These are phyloP conservation scores for Metarhizium anisopliae DNA, from an alignment of 2,329 filamentous ascomycete genomes.

Conservation along the genomic window DNA sequence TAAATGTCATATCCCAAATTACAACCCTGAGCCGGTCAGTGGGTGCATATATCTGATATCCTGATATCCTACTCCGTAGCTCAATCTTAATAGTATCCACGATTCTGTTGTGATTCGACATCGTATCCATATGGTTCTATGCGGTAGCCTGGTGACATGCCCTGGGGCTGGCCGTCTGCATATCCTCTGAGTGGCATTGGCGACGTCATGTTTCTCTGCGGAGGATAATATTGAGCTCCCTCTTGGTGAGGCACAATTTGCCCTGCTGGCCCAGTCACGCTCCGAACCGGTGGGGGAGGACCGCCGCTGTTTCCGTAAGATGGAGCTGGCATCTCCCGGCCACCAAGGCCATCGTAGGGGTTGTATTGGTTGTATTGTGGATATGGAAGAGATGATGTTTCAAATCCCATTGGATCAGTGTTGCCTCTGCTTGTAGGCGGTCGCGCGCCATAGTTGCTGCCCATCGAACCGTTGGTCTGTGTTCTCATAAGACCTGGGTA, in stretches of 20 bases:
- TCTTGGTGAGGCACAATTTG: conserved; percentile 16
- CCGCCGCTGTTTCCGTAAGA: conserved; percentile 14
- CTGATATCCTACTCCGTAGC: not conserved
- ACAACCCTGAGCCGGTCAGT: not conserved
- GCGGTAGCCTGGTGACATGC: conserved; percentile 14
- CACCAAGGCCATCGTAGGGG: conserved; percentile 11
- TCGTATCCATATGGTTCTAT: conserved; percentile 27
- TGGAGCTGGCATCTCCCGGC: conserved; percentile 24
- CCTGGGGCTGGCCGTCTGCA: conserved; percentile 12
- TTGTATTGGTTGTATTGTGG: conserved; percentile 21
- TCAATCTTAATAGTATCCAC: conserved; percentile 5
- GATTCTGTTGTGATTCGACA: conserved; percentile 19
- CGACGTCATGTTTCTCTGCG: conserved; percentile 37
- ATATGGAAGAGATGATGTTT: conserved; percentile 2
- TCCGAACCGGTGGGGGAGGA: conserved; percentile 19
- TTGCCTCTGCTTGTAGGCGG: conserved; percentile 8
- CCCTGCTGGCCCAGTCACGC: conserved; percentile 26
- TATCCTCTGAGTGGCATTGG: conserved; percentile 24
- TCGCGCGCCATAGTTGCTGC: conserved; percentile 16
- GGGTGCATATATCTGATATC: too few species aligned
- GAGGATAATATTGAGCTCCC: conserved; percentile 23
- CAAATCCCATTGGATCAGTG: not conserved
- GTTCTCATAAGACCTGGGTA: conserved; percentile 25
- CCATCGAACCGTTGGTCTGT: conserved; percentile 20
- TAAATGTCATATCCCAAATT: not conserved